A percentile compares a stretch with the other conserved stretches of the same genome.
These are phyloP conservation scores for Sporothrix sp. DNA, from an alignment of 2,329 filamentous ascomycete genomes.

Conservation along the genomic window DNA sequence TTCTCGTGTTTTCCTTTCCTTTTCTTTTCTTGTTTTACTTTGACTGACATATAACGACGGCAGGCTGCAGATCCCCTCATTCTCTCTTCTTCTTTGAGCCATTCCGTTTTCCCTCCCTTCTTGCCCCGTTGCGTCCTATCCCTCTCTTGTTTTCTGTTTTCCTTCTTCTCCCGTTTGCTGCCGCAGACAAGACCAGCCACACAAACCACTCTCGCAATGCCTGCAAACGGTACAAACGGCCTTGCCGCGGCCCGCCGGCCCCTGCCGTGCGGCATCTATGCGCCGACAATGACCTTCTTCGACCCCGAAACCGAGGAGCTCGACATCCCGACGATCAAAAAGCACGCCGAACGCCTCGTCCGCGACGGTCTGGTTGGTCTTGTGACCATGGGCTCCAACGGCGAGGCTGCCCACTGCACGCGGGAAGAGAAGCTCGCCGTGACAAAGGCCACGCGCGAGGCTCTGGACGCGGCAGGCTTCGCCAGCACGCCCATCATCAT, in stretches of 20 bases:
- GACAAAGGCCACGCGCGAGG: constrained; percentile 68
- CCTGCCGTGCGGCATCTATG: constrained; percentile 75
- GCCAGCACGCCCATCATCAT: constrained; percentile 67
- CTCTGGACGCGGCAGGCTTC: constrained; percentile 73
- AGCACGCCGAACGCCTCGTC: constrained; percentile 68
- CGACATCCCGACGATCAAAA: constrained; percentile 69
- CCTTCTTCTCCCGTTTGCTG: constrained; percentile 3
- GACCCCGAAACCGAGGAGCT: constrained; percentile 73
- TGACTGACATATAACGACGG: constrained; percentile 5
- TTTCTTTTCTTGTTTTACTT: background rate
- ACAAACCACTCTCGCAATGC: no score
- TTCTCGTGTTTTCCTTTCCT: background rate
- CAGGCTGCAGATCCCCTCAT: no score
- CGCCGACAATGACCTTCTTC: constrained; percentile 87
- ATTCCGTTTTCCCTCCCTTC: background rate
- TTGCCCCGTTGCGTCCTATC: background rate
- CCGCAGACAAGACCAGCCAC: no score
- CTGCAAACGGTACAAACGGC: constrained; percentile 25
- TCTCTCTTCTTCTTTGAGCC: no score
- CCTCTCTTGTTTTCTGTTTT: no score
- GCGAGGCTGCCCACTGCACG: constrained; percentile 78
- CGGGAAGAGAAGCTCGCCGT: constrained; percentile 66
- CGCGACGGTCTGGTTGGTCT: constrained; percentile 70
- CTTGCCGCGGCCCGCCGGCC: constrained; percentile 37
- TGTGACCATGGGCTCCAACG: constrained; percentile 83